A percentile compares a stretch with the other conserved stretches of the same genome.
phyloP scores from a whole-genome alignment of 352 stramenopile genomes.

The Globisporangium alternatum region DNA sequence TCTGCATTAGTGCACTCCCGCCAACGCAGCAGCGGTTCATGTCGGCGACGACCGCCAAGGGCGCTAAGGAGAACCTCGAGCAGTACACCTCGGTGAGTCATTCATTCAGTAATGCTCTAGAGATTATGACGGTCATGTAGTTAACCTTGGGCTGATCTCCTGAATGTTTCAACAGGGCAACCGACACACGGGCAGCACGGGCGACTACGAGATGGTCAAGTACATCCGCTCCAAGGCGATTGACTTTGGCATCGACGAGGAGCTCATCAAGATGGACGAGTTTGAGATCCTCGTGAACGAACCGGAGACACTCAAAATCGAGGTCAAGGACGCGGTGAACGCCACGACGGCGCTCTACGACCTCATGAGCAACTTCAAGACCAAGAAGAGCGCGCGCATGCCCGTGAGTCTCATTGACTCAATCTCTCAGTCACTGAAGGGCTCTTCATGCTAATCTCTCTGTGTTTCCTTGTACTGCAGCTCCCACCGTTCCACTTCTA shows the following conservation, averaged over 20 bases:
- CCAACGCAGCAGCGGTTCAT: constrained; percentile 81
- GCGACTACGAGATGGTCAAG: constrained; percentile 71
- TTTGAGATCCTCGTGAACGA: constrained; percentile 82
- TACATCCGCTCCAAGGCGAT: constrained; percentile 73
- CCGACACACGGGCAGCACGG: constrained; percentile 56
- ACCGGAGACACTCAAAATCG: constrained; percentile 53
- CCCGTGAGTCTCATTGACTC: constrained; percentile 19
- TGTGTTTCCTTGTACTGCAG: constrained; percentile 15
- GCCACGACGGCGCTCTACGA: constrained; percentile 19
- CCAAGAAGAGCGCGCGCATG: constrained; percentile 33
- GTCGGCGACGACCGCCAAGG: constrained; percentile 56
- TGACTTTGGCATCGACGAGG: constrained; percentile 72
- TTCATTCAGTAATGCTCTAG: background rate
- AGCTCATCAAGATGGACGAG: constrained; percentile 76
- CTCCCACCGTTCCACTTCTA: constrained; percentile 79
- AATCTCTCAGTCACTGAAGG: background rate
- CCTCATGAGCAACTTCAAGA: constrained; percentile 27
- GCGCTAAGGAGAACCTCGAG: constrained; percentile 66
- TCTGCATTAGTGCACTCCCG: constrained; percentile 42
- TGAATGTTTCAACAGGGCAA: constrained; percentile 26
- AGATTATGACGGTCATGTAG: background rate
- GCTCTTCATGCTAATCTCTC: background rate
- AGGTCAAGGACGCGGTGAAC: constrained; percentile 23
- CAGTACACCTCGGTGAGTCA: constrained; percentile 57
- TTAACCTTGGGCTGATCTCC: background rate